Base-by-base conservation (phyloP, 176 grass and related monocot genomes). In the Lolium rigidum region DNA sequence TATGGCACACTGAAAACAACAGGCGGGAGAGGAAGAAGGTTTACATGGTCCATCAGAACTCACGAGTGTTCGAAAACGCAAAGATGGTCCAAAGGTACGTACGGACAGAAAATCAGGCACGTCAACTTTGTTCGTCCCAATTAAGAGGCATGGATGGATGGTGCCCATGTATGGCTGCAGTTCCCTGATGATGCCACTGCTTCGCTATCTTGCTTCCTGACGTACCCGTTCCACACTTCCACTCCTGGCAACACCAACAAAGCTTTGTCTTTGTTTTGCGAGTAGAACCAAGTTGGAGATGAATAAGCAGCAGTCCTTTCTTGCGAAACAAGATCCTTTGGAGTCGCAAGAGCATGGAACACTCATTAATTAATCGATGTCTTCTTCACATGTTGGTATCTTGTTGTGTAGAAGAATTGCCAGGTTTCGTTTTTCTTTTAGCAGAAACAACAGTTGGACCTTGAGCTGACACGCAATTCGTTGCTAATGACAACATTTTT, bases 241-340 rank as follows among this genome's bases (percentile, higher is more conserved):
- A 28, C 25, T 41, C n/a, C 9, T 43, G 31, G 2, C 56, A n/a
- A 59, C 56, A 14, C 7, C 7, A 49, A 31, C 60, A 37, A 26
- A 24, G 24, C 7, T 24, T 63, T 68, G 21, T 35, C 51, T 31
- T 64, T 18, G 4, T 52, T 43, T 52, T 52, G 58, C 59, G 9
- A 3, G 56, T 58, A 10, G 7, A 25, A 61, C 62, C 62, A 31
- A 65, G 63, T 31, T 66, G 63, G 63, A 66, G 20, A 43, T 61
- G 39, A 44, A 10, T 38, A 16, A 18, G 24, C 6, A 17, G 13
- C 63, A 9, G 28, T 37, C n/a, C 49, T 89, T 89, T 84, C 76
- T 84, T 89, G 82, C 56, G 76, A 89, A 80, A 80, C 87, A 85
- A 85, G 82, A 57, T 37, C 64, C 74, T n/a, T 35, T 43, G 41